Base-by-base conservation (phyloP, 257 asterid genomes). In the Knoxia roxburghii region DNA sequence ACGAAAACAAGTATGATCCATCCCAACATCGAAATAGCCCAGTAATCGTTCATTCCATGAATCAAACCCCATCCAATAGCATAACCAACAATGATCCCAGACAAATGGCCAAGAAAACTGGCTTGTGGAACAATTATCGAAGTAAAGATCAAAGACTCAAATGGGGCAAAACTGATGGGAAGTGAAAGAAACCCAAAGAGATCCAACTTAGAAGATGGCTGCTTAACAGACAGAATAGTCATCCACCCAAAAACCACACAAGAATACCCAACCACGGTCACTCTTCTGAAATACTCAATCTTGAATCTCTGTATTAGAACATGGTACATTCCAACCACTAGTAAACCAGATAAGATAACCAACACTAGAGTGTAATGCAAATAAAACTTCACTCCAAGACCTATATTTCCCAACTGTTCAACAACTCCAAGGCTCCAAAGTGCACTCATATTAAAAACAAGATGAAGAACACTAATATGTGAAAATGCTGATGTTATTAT, bases 191-290 rank as follows among this genome's bases (percentile, higher is more conserved):
- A 69, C 77, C 99, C 99, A 37, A 93, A 93, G 71, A 93, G 94
- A 68, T 90, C 87, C 84, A 93, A 77, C 84, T 86, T 93, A 5
- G 94, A 85, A 0, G 96, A 85, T 0, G 99, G 97, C 68, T 90
- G 95, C 84, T 86, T 90, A 0, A 87, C 86, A 0, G 97, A 85
- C 81, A 93, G 74, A 69, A 93, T 90, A 7, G 99, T 93, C 99
- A 93, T 90, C 99, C 97, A 93, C 46, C 99, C 99, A 39, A 93
- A 93, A 57, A 93, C 99, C 74, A 93, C 99, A 74, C 99, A 93
- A 39, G 99, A 93, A 76, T 93, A 93, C 14, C 99, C 99, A 71
- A 93, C 96, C 58, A 95, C 99, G 39, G 96, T 93, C 59, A 93
- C 96, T 83, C 97, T 83, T 30, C 92, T 78, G 54, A 93, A 88